A percentile compares a stretch with the other conserved stretches of the same genome.
Evolutionary conservation across 371 early-diverging fungal species (phyloP).

Genomic region (Zychaea mexicana): DNA sequence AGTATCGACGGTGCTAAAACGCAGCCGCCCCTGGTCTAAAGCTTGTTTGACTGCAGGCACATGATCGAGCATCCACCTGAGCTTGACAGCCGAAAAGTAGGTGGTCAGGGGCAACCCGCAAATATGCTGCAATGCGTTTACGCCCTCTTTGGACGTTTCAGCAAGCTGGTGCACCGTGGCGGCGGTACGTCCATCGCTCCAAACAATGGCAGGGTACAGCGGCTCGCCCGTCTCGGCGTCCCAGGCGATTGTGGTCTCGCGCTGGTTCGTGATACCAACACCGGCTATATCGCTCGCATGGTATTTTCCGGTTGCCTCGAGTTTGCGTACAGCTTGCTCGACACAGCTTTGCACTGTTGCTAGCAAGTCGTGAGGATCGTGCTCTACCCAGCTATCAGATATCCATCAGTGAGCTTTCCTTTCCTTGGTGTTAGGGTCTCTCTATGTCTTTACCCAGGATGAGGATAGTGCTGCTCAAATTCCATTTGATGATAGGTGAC

Average conservation of each 20-base stretch:
- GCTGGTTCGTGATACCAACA: slow-evolving; percentile 95
- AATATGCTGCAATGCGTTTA: slow-evolving; percentile 49
- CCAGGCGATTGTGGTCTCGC: slow-evolving; percentile 95
- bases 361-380: slow-evolving; percentile 81
- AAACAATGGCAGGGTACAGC: slow-evolving; percentile 90
- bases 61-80: slow-evolving; percentile 92
- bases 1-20: slow-evolving; percentile 92
- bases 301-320: slow-evolving; percentile 63
- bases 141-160: slow-evolving; percentile 38
- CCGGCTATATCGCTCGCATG: slow-evolving; percentile 67
- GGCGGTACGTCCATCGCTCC: slow-evolving; percentile 91
- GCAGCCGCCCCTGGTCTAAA: slow-evolving; percentile 29
- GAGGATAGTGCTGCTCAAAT: slow-evolving; percentile 79
- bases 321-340: slow-evolving; percentile 66
- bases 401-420: too few relatives aligned
- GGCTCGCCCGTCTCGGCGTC: slow-evolving; percentile 82
- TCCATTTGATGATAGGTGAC: slow-evolving; percentile 83
- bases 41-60: slow-evolving; percentile 64
- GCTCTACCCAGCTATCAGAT: slow-evolving; percentile 85
- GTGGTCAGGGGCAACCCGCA: slow-evolving; percentile 94
- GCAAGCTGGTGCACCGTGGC: slow-evolving; percentile 69
- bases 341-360: slow-evolving; percentile 75
- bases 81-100: slow-evolving; percentile 93
- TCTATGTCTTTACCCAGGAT: slow-evolving; percentile 89
- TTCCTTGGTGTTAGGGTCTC: too few relatives aligned